A percentile compares a stretch with the other conserved stretches of the same genome.
Evolutionary conservation across 2,329 filamentous ascomycete genomes (phyloP).

Genomic region (Rutstroemia sp.): DNA sequence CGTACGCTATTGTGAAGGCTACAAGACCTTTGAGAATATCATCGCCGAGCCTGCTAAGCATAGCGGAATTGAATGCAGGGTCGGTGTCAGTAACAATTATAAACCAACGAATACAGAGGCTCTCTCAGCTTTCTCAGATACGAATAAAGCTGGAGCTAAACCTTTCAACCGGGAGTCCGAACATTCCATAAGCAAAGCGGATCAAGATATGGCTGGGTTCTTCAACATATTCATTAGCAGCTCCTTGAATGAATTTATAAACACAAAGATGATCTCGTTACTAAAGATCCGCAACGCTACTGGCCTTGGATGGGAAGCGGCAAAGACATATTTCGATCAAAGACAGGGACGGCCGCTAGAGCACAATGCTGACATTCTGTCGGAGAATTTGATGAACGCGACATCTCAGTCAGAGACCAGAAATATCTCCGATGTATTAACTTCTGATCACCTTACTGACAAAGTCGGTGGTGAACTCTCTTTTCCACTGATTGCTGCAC

Average conservation of each 20-base stretch:
- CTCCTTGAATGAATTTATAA: slow-evolving; percentile 62
- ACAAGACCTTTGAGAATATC: slow-evolving; percentile 51
- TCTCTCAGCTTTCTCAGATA: slow-evolving; percentile 30
- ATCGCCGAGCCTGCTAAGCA: slow-evolving; percentile 33
- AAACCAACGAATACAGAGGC: slow-evolving; percentile 54
- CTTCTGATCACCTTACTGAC: slow-evolving; percentile 29
- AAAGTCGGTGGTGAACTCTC: slow-evolving; percentile 33
- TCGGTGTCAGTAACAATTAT: slow-evolving; percentile 65
- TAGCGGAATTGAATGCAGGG: slow-evolving; percentile 48
- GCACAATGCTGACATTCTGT: slow-evolving; percentile 10
- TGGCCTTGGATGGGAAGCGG: slow-evolving; percentile 58
- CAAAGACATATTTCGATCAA: slow-evolving; percentile 35
- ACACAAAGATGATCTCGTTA: slow-evolving; percentile 54
- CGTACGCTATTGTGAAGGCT: slow-evolving; percentile 55
- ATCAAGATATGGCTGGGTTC: slow-evolving; percentile 32
- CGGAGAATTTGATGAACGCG: neutral
- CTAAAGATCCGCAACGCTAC: slow-evolving; percentile 49
- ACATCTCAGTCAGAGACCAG: slow-evolving; percentile 7
- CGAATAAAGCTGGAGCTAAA: slow-evolving; percentile 14
- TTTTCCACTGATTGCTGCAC: slow-evolving; percentile 54
- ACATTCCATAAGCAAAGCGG: neutral
- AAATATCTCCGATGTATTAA: slow-evolving; percentile 20
- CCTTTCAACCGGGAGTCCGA: slow-evolving; percentile 6
- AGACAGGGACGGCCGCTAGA: slow-evolving; percentile 22
- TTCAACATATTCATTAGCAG: slow-evolving; percentile 62